These are phyloP conservation scores for Lathyrus tuberosus DNA, from an alignment of 306 rosid species.

Conservation along the genomic window DNA sequence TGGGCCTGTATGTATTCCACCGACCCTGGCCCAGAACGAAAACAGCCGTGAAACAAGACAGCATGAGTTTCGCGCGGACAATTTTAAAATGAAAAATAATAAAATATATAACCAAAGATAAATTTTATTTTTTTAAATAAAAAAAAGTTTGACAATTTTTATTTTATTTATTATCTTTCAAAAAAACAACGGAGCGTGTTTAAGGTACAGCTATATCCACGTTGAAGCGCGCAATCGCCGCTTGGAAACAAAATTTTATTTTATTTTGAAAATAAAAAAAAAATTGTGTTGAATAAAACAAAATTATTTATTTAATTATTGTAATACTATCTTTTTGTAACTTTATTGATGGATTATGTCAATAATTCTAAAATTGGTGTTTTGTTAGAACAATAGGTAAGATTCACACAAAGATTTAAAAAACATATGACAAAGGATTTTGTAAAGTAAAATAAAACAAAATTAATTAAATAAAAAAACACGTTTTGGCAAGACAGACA, in stretches of 20 bases:
- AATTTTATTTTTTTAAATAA: no score
- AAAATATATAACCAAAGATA: no score
- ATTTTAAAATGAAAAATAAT: slow-evolving; percentile 22
- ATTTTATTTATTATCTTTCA: neutral
- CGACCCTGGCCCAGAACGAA: slow-evolving; percentile 19
- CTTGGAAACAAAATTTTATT: neutral
- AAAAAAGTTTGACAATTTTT: neutral
- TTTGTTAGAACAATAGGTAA: neutral
- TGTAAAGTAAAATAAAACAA: neutral
- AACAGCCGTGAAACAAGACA: neutral
- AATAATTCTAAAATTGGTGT: slow-evolving; percentile 10
- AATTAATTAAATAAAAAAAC: neutral
- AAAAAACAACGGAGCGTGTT: slow-evolving; percentile 41
- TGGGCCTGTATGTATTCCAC: slow-evolving; percentile 38
- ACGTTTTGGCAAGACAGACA: neutral
- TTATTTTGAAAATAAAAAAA: neutral
- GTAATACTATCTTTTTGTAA: neutral
- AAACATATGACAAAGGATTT: neutral
- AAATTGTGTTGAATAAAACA: neutral
- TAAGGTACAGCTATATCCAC: slow-evolving; percentile 47
- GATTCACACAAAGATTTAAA: neutral
- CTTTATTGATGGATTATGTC: neutral
- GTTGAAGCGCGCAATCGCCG: slow-evolving; percentile 33
- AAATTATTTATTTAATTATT: neutral
- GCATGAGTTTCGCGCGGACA: slow-evolving; percentile 24